Base-by-base conservation (phyloP, 495 filamentous ascomycete species). In the Tuber umbilicatum region DNA sequence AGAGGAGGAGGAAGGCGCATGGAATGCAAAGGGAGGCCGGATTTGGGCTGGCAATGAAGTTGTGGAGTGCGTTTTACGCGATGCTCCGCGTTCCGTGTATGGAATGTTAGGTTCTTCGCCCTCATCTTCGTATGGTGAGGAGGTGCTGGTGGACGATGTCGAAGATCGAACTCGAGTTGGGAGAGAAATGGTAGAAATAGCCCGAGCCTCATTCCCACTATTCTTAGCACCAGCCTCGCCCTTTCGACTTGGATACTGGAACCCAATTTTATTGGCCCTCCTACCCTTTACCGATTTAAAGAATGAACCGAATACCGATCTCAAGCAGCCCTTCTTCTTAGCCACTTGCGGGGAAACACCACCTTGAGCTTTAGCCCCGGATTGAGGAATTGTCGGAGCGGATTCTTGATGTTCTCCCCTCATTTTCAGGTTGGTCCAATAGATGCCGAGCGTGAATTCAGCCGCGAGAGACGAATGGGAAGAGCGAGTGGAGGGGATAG, bases 291-390 rank as follows among this genome's bases (percentile, higher is more conserved):
- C 71, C n/a, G 68, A 71, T 68, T 74, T 76, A 37, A 80, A 81
- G 38, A 81, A 78, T 23, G 75, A 80, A 73, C 27, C 55, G 14
- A 81, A 80, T 50, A 81, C 21, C 70, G 78, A 80, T 21, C 55
- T 75, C 14, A 81, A 45, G 43, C 78, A 80, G n/a, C 79, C 71
- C 73, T 81, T 71, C 40, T 81, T 81, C 69, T 77, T 80, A 27
- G 80, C 47, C 23, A 45, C 41, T 39, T 69, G 71, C 42, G 41
- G 23, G 71, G 76, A 27, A 39, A 71, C 23, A 17, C 6, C 55
- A 64, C 31, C 55, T 64, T 35, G 55, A 35, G 27, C 3, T 64
- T 35, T 16, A 64, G 55, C 27, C 55, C 50, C 23, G 10, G 50
- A 60, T 60, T 35, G 55, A 64, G 55, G 55, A 35, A 35, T 35